phyloP scores from a whole-genome alignment of 352 stramenopile genomes.

The Pythium periplocum region DNA sequence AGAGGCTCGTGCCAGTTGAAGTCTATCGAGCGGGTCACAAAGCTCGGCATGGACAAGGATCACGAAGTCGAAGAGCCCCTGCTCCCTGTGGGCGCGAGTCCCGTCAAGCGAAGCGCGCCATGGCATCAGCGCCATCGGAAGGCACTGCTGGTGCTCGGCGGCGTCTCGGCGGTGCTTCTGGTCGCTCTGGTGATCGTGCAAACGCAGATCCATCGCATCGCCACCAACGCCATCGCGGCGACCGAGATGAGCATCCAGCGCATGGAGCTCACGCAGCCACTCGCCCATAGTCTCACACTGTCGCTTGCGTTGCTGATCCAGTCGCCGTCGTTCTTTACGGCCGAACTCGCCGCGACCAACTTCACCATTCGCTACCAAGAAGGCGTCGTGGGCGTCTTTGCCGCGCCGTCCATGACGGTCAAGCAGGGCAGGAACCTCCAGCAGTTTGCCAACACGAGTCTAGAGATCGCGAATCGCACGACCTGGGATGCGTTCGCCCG shows the following conservation, averaged over 20 bases:
- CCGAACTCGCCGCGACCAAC: slow-evolving; percentile 32
- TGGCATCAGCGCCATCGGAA: slow-evolving; percentile 5
- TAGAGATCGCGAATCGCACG: slow-evolving; percentile 48
- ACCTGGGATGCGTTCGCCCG: slow-evolving; percentile 61
- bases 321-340: slow-evolving; percentile 47
- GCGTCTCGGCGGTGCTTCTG: slow-evolving; percentile 17
- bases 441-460: slow-evolving; percentile 38
- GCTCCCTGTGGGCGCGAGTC: background rate
- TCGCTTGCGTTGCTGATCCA: slow-evolving; percentile 42
- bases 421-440: slow-evolving; percentile 40
- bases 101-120: background rate
- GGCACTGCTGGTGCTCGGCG: slow-evolving; percentile 4
- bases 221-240: slow-evolving; percentile 45
- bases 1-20: too few relatives aligned
- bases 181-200: slow-evolving; percentile 30
- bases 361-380: slow-evolving; percentile 49
- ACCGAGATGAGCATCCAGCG: slow-evolving; percentile 50
- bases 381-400: slow-evolving; percentile 37
- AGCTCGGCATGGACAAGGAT: background rate
- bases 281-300: slow-evolving; percentile 26
- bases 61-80: background rate
- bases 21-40: too few relatives aligned
- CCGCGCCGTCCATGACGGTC: slow-evolving; percentile 42
- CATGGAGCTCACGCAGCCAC: slow-evolving; percentile 54
- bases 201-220: slow-evolving; percentile 52